These are phyloP conservation scores for Podospora fimiseda DNA, from an alignment of 495 filamentous ascomycete genomes.

Conservation along the genomic window DNA sequence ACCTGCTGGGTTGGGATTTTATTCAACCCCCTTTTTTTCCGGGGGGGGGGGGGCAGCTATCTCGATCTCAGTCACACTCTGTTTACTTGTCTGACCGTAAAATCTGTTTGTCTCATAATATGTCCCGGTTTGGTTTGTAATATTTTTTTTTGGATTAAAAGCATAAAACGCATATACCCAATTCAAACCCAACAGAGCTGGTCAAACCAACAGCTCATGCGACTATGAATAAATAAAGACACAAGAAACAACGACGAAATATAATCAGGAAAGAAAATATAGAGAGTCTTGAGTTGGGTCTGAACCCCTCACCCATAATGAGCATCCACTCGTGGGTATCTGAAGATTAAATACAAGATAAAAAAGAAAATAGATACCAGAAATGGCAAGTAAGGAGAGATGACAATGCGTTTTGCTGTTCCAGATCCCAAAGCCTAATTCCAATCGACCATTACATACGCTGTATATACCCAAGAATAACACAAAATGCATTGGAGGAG, in stretches of 20 bases:
- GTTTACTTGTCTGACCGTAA: no score
- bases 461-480: neutral
- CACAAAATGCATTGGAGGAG: neutral
- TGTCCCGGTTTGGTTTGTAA: no score
- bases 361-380: neutral
- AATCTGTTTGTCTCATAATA: no score
- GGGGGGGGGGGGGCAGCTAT: no score
- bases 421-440: neutral
- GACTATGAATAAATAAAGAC: no score
- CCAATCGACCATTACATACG: neutral
- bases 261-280: neutral
- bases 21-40: no score
- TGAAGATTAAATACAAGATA: neutral
- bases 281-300: neutral
- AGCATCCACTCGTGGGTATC: neutral
- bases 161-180: no score
- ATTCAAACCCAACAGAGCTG: no score
- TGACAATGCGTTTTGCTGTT: constrained; percentile 5
- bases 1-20: no score
- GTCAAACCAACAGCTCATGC: no score
- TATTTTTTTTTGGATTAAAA: no score
- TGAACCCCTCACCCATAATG: neutral
- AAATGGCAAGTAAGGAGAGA: neutral
- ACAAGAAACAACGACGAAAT: neutral
- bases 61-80: no score